phyloP scores from a whole-genome alignment of 352 stramenopile genomes.

The Peronospora farinosa region DNA sequence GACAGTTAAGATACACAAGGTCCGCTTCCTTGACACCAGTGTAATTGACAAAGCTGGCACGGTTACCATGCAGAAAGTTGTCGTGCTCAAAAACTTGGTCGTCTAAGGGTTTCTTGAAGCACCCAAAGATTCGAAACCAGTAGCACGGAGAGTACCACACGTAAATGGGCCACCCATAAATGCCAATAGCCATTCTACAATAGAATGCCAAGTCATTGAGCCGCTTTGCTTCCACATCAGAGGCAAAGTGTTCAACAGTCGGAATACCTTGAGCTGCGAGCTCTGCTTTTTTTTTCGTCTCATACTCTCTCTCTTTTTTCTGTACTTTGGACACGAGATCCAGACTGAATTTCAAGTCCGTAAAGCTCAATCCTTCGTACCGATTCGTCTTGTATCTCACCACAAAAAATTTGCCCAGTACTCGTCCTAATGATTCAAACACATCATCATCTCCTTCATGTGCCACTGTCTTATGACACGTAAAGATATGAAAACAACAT shows the following conservation, averaged over 20 bases:
- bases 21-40: conserved; percentile 49
- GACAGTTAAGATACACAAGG: conserved; percentile 74
- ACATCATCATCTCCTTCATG: conserved; percentile 55
- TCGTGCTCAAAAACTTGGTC: conserved; percentile 59
- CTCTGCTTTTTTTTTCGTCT: conserved; percentile 23
- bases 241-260: conserved; percentile 30
- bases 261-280: conserved; percentile 23
- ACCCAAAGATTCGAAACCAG: conserved; percentile 65
- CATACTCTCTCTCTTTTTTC: conserved; percentile 39
- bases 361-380: conserved; percentile 64
- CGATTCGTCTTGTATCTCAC: conserved; percentile 57
- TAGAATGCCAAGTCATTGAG: conserved; percentile 59
- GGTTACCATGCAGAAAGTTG: conserved; percentile 53
- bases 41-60: conserved; percentile 64
- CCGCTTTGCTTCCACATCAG: conserved; percentile 36
- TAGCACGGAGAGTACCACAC: conserved; percentile 67
- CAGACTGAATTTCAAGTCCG: conserved; percentile 65
- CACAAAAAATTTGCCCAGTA: conserved; percentile 71
- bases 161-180: conserved; percentile 79
- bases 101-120: conserved; percentile 36
- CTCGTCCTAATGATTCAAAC: conserved; percentile 54
- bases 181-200: conserved; percentile 57
- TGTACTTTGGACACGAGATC: conserved; percentile 56
- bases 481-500: conserved; percentile 54
- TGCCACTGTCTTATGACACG: conserved; percentile 34